phyloP scores from a whole-genome alignment of 345 rosid species.

The Limnanthes douglasii region DNA sequence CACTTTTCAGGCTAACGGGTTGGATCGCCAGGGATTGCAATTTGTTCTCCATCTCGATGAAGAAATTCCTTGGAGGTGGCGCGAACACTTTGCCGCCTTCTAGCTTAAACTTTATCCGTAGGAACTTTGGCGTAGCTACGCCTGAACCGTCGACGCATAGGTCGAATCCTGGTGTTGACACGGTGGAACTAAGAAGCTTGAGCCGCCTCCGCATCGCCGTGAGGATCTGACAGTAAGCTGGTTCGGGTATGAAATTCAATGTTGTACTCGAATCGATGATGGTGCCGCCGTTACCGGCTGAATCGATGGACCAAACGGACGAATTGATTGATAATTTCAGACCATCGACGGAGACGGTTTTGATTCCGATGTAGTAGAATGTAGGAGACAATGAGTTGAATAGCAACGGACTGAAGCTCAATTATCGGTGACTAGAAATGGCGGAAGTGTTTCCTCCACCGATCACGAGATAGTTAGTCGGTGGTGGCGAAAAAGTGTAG shows the following conservation, averaged over 20 bases:
- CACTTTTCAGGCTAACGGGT: conserved; percentile 25
- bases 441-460: conserved; percentile 7
- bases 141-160: conserved; percentile 60
- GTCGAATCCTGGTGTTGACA: conserved; percentile 52
- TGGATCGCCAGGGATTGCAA: conserved; percentile 61
- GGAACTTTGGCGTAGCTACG: conserved; percentile 19
- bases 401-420: conserved; percentile 49
- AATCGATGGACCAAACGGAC: conserved; percentile 61
- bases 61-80: conserved; percentile 76
- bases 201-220: conserved; percentile 27
- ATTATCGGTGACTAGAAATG: conserved; percentile 3
- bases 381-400: conserved; percentile 49
- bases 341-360: conserved; percentile 27
- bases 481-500: conserved; percentile 71
- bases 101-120: conserved; percentile 40
- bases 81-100: conserved; percentile 29
- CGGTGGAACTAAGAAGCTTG: conserved; percentile 22
- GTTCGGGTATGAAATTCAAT: conserved; percentile 29
- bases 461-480: conserved; percentile 60
- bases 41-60: conserved; percentile 39
- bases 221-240: conserved; percentile 36
- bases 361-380: conserved; percentile 50
- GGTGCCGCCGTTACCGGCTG: conserved; percentile 70
- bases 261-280: conserved; percentile 82
- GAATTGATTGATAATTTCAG: conserved; percentile 37